Conservation (phyloP, 495 filamentous ascomycete species). For the Aspergillus homomorphus region DNA sequence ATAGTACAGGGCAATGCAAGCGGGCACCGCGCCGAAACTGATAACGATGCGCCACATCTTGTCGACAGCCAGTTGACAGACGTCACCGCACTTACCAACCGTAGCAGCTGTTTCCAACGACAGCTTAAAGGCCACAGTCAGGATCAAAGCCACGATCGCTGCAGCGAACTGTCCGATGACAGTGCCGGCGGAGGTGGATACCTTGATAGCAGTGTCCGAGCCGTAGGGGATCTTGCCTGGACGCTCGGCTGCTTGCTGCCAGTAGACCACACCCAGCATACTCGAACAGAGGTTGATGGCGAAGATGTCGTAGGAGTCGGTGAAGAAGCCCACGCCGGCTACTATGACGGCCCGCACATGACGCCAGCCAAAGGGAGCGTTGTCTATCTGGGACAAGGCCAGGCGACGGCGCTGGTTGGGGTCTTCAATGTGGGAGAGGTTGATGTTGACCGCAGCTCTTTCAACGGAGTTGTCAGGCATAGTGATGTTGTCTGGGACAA, state of each 20-base stretch:
- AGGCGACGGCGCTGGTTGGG: constrained; percentile 72
- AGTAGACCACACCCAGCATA: constrained; percentile 76
- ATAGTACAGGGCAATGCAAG: constrained; percentile 73
- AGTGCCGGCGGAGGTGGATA: constrained; percentile 81
- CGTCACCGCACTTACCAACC: constrained; percentile 55
- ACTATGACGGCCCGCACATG: constrained; percentile 73
- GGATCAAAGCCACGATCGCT: constrained; percentile 67
- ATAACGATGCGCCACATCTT: constrained; percentile 84
- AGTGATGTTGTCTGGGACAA: too few species aligned
- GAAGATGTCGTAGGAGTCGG: constrained; percentile 78
- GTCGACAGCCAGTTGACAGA: constrained; percentile 68
- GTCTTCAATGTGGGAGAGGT: constrained; percentile 58
- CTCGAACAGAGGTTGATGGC: constrained; percentile 68
- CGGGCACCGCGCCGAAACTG: constrained; percentile 77
- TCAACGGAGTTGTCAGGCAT: too few species aligned
- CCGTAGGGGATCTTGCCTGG: constrained; percentile 55
- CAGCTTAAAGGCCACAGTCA: constrained; percentile 70
- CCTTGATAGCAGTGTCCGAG: constrained; percentile 82
- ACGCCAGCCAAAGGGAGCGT: constrained; percentile 76
- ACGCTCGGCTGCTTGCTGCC: constrained; percentile 48
- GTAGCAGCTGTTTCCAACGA: constrained; percentile 52
- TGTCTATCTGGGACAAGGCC: constrained; percentile 75
- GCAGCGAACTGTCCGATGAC: constrained; percentile 76
- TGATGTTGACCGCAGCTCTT: too few species aligned
- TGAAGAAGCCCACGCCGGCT: constrained; percentile 84